Base-by-base conservation (phyloP, 176 grass and related monocot genomes). In the Oryza glumipatula region DNA sequence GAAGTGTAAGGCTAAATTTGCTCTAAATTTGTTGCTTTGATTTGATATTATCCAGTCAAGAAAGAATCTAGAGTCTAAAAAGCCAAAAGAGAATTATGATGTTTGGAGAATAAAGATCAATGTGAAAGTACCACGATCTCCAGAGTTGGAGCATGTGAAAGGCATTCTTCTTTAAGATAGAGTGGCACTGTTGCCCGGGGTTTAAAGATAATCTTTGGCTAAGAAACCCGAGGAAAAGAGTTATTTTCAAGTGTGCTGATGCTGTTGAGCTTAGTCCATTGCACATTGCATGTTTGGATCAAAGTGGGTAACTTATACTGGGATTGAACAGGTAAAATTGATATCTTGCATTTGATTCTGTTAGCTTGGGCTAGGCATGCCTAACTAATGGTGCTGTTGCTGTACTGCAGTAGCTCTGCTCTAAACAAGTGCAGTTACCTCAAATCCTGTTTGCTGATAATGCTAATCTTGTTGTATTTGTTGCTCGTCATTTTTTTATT, bases 41-140 rank as follows among this genome's bases (percentile, higher is more conserved):
- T 87, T 89, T 89, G 89, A 82, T 91, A 89, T 60, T 91, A 91
- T 94, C 92, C 89, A 94, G 92, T 94, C 82, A 91, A 89, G 72
- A 94, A 91, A 85, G 84, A 94, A 91, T 72, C 63, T 91, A 91
- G 73, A 91, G 81, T 76, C 72, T 87, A 85, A 89, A 94, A 84
- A 87, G 80, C 70, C 75, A 88, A 91, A 91, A 94, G 89, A 94
- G 83, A 88, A 91, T 71, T 74, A 76, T 90, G 88, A 90, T 93
- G 26, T 83, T 80, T 87, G 88, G 71, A 86, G 86, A 89, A 78
- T 87, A 88, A 88, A 91, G 87, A 74, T 76, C 76, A 87, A 91
- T 73, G 75, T 86, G 82, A 86, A 83, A 94, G 86, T 86, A 81
- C 72, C 77, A 84, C 86, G 86, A 84, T 70, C 86, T 87, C 83